These are phyloP conservation scores for Trypanosoma rangeli DNA, from an alignment of 208 protist genomes.

Conservation along the genomic window DNA sequence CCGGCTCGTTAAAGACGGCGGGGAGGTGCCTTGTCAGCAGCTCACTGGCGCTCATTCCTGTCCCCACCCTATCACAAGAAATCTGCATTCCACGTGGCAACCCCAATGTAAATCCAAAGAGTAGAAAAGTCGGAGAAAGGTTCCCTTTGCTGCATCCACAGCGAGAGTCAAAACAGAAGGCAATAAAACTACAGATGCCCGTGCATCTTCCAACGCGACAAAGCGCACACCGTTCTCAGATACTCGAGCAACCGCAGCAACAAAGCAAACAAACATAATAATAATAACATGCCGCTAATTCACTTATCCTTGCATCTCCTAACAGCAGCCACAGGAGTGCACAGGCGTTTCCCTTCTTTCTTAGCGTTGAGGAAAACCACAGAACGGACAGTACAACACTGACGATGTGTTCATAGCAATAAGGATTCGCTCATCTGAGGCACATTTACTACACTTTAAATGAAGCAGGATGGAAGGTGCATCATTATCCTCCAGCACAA, in stretches of 20 bases:
- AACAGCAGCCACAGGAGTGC: not conserved
- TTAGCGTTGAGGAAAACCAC: conserved; percentile 18
- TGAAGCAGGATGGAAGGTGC: not conserved
- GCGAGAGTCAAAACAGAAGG: conserved; percentile 3
- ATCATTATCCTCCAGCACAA: not conserved
- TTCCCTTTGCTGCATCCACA: not conserved
- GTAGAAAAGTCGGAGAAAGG: too few relatives aligned
- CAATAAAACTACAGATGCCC: conserved; percentile 15
- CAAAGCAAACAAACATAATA: too few relatives aligned
- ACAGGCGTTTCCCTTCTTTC: not conserved
- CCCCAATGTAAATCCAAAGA: not conserved
- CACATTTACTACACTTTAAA: conserved; percentile 10
- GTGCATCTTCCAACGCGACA: not conserved
- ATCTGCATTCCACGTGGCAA: not conserved
- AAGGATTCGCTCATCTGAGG: conserved; percentile 4
- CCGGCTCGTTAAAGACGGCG: not conserved
- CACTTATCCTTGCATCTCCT: not conserved
- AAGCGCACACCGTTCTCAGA: not conserved
- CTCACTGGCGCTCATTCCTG: not conserved
- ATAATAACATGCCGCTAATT: not conserved
- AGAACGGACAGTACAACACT: conserved; percentile 26
- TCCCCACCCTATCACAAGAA: not conserved
- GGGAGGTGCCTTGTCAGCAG: not conserved
- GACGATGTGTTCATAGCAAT: conserved; percentile 11
- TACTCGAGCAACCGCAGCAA: too few relatives aligned